Conservation (phyloP, 495 filamentous ascomycete genomes). For the Penicillium coffeae region DNA sequence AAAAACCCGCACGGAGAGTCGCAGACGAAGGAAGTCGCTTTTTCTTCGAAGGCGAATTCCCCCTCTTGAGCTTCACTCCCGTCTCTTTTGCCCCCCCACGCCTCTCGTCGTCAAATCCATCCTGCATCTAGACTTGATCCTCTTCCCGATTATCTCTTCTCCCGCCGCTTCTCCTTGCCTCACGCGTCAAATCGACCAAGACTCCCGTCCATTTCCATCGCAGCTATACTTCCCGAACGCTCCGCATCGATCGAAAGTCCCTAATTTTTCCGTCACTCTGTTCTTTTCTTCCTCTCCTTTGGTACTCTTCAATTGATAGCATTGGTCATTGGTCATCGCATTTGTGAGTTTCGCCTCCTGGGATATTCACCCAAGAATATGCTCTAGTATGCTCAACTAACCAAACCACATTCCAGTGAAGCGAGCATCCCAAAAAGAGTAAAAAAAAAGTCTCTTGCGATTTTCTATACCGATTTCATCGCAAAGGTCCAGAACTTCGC, state of each 20-base stretch:
- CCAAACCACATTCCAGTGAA: constrained; percentile 20
- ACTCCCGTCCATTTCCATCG: background rate
- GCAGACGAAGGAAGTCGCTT: constrained; percentile 25
- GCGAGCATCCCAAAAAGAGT: constrained; percentile 6
- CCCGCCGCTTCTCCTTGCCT: background rate
- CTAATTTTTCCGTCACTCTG: constrained; percentile 7
- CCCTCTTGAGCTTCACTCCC: constrained; percentile 20
- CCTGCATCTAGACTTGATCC: constrained; percentile 6
- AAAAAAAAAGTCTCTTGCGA: constrained; percentile 14
- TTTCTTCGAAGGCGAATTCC: constrained; percentile 33
- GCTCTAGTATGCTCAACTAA: constrained; percentile 12
- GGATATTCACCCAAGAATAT: background rate
- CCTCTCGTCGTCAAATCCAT: constrained; percentile 6
- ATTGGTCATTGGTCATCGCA: constrained; percentile 27
- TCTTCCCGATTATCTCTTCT: constrained; percentile 8
- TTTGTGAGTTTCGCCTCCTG: constrained; percentile 27
- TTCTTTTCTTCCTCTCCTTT: constrained; percentile 18
- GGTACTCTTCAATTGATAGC: constrained; percentile 22
- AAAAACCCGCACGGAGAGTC: constrained; percentile 33
- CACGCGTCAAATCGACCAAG: background rate
- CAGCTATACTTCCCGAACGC: constrained; percentile 21
- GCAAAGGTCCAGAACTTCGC: background rate
- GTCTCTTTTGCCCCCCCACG: constrained; percentile 14
- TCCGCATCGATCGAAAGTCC: constrained; percentile 11
- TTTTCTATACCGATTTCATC: constrained; percentile 4